Conservation (phyloP, 805 yeast species). For the Yarrowia alimentaria region DNA sequence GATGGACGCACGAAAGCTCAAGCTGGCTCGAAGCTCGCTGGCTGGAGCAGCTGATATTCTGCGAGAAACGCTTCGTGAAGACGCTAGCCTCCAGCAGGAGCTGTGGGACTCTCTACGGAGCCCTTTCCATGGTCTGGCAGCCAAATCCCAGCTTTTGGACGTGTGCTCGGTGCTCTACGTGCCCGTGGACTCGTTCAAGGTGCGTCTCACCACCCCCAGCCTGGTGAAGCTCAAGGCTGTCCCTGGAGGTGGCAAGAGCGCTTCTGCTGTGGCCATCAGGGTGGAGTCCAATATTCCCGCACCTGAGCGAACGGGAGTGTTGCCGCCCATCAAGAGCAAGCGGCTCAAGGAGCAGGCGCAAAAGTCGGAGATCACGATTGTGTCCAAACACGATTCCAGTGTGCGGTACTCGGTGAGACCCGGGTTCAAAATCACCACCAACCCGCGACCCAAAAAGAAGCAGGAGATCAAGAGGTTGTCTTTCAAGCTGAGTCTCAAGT, state of each 20-base stretch:
- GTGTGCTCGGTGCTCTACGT: conserved; percentile 63
- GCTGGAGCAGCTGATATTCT: conserved; percentile 65
- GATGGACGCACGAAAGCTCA: conserved; percentile 57
- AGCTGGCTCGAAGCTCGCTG: conserved; percentile 60
- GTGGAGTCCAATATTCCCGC: conserved; percentile 20
- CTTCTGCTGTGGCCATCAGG: conserved; percentile 1
- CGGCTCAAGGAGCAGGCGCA: conserved; percentile 26
- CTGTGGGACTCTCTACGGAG: conserved; percentile 68
- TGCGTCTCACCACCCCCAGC: conserved; percentile 64
- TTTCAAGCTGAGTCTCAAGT: conserved; percentile 9
- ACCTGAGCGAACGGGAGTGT: conserved; percentile 2
- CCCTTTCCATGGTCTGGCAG: conserved; percentile 55
- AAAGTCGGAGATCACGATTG: conserved; percentile 6
- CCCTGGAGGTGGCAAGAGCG: conserved; percentile 42
- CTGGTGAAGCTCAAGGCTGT: conserved; percentile 64
- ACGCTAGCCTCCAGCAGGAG: conserved; percentile 53
- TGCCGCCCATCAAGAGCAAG: conserved; percentile 17
- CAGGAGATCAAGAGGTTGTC: conserved; percentile 17
- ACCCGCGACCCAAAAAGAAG: conserved; percentile 1
- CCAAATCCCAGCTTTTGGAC: conserved; percentile 62
- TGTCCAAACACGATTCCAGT: conserved; percentile 6
- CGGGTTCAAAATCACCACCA: conserved; percentile 5
- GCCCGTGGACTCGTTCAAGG: conserved; percentile 59
- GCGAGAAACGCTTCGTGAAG: conserved; percentile 54
- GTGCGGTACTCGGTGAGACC: conserved; percentile 12